A percentile compares a stretch with the other conserved stretches of the same genome.
Conservation (phyloP, 257 asterid species). For the Thymus mandschuricus region DNA sequence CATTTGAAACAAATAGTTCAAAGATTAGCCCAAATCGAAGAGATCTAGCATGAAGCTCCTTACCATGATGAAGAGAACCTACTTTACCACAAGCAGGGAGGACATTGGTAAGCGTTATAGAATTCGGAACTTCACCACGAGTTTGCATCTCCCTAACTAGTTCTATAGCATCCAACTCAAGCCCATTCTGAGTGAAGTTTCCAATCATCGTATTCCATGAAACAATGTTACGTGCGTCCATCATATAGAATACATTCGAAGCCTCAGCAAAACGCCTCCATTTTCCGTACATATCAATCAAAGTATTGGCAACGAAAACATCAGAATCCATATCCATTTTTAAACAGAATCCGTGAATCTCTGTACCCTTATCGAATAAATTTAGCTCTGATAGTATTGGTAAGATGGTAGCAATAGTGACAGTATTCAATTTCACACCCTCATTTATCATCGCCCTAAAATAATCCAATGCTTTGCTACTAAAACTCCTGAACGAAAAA, state of each 20-base stretch:
- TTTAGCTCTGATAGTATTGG: not conserved
- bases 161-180: not conserved
- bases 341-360: not conserved
- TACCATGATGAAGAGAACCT: conserved; percentile 4
- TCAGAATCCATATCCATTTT: not conserved
- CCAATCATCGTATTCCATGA: conserved; percentile 7
- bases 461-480: not conserved
- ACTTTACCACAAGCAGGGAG: conserved; percentile 6
- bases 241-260: not conserved
- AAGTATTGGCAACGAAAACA: conserved; percentile 5
- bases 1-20: conserved; percentile 9
- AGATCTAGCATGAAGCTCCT: conserved; percentile 1
- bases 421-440: conserved; percentile 9
- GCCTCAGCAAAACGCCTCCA: not conserved
- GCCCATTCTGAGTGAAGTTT: not conserved
- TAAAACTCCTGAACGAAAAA: not conserved
- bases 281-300: conserved; percentile 7
- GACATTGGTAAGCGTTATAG: conserved; percentile 5
- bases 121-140: conserved; percentile 12
- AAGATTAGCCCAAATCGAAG: not conserved
- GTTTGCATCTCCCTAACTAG: conserved; percentile 14
- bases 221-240: not conserved
- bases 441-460: not conserved
- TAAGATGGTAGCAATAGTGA: conserved; percentile 1
- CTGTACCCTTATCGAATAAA: not conserved